Conservation (phyloP, 495 filamentous ascomycete species). For the Recurvomyces mirabilis region DNA sequence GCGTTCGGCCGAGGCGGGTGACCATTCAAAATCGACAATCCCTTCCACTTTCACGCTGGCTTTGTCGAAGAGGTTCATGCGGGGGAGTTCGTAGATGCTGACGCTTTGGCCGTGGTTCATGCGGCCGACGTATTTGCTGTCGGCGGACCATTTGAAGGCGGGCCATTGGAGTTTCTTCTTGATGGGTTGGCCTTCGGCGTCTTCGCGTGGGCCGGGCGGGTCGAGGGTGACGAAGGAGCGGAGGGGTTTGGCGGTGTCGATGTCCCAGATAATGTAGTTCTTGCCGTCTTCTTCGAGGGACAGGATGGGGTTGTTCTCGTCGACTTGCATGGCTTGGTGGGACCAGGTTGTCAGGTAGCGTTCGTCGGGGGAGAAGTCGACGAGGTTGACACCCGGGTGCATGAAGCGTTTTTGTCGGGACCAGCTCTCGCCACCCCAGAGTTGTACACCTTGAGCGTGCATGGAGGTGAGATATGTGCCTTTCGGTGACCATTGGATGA, state of each 20-base stretch:
- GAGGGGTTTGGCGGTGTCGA: constrained; percentile 77
- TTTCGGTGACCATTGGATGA: constrained; percentile 93
- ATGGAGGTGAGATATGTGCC: constrained; percentile 91
- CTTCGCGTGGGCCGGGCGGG: constrained; percentile 43
- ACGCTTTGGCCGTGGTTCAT: constrained; percentile 80
- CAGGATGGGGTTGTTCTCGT: constrained; percentile 73
- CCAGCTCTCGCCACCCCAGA: constrained; percentile 90
- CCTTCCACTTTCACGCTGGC: constrained; percentile 89
- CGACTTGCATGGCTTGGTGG: constrained; percentile 76
- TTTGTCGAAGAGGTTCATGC: constrained; percentile 83
- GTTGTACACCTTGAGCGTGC: constrained; percentile 86
- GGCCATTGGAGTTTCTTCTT: constrained; percentile 96
- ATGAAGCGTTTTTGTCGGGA: constrained; percentile 81
- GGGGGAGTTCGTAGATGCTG: constrained; percentile 86
- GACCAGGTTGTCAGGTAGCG: constrained; percentile 96
- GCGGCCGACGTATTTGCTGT: constrained; percentile 92
- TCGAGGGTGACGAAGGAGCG: constrained; percentile 88
- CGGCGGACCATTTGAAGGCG: constrained; percentile 96
- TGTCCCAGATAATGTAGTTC: constrained; percentile 98
- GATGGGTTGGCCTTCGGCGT: constrained; percentile 53
- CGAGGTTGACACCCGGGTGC: constrained; percentile 86
- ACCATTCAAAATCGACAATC: constrained; percentile 96
- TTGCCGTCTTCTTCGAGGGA: constrained; percentile 91
- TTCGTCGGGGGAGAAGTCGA: constrained; percentile 90
- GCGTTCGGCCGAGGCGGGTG: constrained; percentile 64